Conservation (phyloP, 1,139 yeast species). For the Saccharomyces hybrid region DNA sequence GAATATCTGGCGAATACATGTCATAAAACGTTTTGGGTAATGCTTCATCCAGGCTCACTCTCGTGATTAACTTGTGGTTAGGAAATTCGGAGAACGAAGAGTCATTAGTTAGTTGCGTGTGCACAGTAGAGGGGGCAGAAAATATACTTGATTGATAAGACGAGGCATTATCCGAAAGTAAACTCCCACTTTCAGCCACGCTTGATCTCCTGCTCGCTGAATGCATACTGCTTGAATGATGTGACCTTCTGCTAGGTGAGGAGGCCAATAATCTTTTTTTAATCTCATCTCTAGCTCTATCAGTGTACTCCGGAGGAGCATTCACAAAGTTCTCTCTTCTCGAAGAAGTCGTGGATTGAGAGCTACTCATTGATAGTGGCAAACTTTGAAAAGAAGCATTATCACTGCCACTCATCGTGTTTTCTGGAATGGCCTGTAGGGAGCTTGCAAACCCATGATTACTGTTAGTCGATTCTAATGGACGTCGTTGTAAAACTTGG, state of each 20-base stretch:
- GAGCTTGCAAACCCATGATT: neutral
- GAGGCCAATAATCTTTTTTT: conserved; percentile 27
- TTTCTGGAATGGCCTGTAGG: neutral
- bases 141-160: conserved; percentile 26
- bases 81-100: conserved; percentile 4
- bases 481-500: conserved; percentile 8
- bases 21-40: conserved; percentile 45
- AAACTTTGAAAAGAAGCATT: neutral
- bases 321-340: conserved; percentile 22
- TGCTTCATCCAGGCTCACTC: conserved; percentile 35
- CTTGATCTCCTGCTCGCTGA: conserved; percentile 4
- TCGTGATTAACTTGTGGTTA: conserved; percentile 12
- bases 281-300: conserved; percentile 37
- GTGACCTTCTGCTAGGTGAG: neutral
- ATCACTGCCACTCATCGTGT: neutral
- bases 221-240: neutral
- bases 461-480: neutral
- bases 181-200: conserved; percentile 12
- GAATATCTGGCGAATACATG: conserved; percentile 49
- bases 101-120: conserved; percentile 9
- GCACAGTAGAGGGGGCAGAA: conserved; percentile 21
- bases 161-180: conserved; percentile 20
- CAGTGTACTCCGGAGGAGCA: conserved; percentile 36
- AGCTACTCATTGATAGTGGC: neutral
- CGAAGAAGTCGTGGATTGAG: neutral